Conservation (phyloP, 495 filamentous ascomycete genomes). For the Aspergillus hancockii region DNA sequence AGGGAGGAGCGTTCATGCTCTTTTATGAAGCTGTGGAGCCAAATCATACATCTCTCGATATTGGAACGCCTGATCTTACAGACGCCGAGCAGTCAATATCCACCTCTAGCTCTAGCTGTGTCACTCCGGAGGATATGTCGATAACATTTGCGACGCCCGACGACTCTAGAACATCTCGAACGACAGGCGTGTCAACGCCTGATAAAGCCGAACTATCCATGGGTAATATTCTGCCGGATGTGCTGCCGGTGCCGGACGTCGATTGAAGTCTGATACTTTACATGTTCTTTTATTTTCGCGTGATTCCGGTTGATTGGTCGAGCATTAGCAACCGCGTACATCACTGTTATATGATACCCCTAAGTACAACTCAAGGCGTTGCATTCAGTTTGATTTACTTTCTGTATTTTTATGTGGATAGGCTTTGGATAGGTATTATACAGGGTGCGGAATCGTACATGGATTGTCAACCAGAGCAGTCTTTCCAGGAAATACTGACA, state of each 20-base stretch:
- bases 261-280: slow-evolving; percentile 10
- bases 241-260: slow-evolving; percentile 13
- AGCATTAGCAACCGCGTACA: neutral
- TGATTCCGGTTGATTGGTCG: neutral
- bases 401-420: slow-evolving; percentile 2
- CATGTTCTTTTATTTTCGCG: slow-evolving; percentile 6
- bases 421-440: neutral
- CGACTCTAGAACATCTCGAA: slow-evolving; percentile 32
- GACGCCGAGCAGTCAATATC: slow-evolving; percentile 24
- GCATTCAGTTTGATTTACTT: slow-evolving; percentile 14
- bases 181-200: slow-evolving; percentile 36
- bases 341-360: slow-evolving; percentile 26
- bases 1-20: slow-evolving; percentile 92
- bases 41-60: neutral
- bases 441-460: neutral
- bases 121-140: slow-evolving; percentile 34
- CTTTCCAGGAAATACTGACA: neutral
- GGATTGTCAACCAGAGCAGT: neutral
- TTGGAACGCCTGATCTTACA: neutral
- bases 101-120: slow-evolving; percentile 24
- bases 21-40: slow-evolving; percentile 73
- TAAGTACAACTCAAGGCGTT: slow-evolving; percentile 7
- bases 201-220: slow-evolving; percentile 13
- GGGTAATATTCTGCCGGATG: slow-evolving; percentile 7
- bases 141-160: slow-evolving; percentile 33